Conservation (phyloP, 148 eudicot species). For the Diospyros kaki region DNA sequence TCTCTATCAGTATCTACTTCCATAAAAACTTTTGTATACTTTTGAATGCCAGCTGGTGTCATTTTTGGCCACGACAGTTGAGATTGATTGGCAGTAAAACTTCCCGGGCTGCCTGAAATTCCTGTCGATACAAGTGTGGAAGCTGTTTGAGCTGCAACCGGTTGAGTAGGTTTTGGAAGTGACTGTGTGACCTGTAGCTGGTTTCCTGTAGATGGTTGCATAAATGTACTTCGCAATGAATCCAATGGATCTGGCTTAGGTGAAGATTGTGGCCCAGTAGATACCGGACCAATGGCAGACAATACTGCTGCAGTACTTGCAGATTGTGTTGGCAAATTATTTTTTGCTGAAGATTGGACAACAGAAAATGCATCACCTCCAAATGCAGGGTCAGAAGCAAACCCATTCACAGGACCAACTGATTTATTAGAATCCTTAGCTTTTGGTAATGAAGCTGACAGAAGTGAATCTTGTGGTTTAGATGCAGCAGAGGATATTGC, state of each 20-base stretch:
- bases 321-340: conserved; percentile 34
- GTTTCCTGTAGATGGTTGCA: conserved; percentile 41
- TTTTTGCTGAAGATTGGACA: conserved; percentile 41
- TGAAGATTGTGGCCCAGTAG: conserved; percentile 40
- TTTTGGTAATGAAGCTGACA: conserved; percentile 33
- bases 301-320: conserved; percentile 32
- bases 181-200: conserved; percentile 44
- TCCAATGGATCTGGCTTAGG: conserved; percentile 57
- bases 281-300: conserved; percentile 48
- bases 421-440: conserved; percentile 42
- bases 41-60: conserved; percentile 82
- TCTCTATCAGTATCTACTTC: conserved; percentile 93
- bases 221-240: conserved; percentile 54
- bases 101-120: conserved; percentile 35
- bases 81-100: conserved; percentile 45
- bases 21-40: conserved; percentile 82
- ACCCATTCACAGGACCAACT: conserved; percentile 48
- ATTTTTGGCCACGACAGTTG: conserved; percentile 91
- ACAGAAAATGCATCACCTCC: conserved; percentile 75
- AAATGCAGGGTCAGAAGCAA: conserved; percentile 47
- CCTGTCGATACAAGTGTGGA: conserved; percentile 42
- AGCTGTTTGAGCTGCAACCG: conserved; percentile 39
- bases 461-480: conserved; percentile 30
- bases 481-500: conserved; percentile 35
- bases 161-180: conserved; percentile 45